Conservation (phyloP, 1,284 basidiomycete species). For the Cutaneotrichosporon spelunceum region DNA sequence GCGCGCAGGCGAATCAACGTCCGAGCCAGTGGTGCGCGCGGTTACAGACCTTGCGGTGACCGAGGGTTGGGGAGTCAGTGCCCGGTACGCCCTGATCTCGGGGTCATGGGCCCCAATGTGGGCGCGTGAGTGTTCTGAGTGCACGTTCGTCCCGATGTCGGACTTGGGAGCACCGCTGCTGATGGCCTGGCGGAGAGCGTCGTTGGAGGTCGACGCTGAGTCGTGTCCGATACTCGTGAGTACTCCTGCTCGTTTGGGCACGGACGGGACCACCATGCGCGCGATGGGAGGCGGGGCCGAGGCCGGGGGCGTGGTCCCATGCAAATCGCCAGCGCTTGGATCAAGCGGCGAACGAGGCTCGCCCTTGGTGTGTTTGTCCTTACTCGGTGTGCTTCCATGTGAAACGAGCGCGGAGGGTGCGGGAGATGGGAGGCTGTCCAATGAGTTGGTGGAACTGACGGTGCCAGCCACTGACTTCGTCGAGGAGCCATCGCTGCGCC, state of each 20-base stretch:
- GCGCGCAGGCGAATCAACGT: background rate
- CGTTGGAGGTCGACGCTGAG: background rate
- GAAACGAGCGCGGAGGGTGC: background rate
- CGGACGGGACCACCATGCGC: constrained; percentile 45
- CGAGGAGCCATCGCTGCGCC: background rate
- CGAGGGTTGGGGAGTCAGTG: background rate
- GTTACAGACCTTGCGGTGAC: constrained; percentile 4
- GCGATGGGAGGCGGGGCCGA: constrained; percentile 9
- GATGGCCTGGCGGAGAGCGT: background rate
- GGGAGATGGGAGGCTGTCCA: background rate
- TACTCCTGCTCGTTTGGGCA: constrained; percentile 45
- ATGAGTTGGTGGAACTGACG: background rate
- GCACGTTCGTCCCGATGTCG: background rate
- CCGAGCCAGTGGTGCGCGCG: background rate
- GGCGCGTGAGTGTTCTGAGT: background rate
- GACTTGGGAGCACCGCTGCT: background rate
- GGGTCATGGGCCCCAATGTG: background rate
- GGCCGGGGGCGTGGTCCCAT: constrained; percentile 5
- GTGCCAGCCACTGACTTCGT: background rate
- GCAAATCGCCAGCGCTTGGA: background rate
- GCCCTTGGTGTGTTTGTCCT: background rate
- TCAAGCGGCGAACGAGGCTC: background rate
- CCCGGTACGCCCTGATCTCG: background rate
- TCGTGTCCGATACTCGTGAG: constrained; percentile 32
- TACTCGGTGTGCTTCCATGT: background rate